Conservation (phyloP, 2,329 filamentous ascomycete genomes). For the Endothia cerciana region DNA sequence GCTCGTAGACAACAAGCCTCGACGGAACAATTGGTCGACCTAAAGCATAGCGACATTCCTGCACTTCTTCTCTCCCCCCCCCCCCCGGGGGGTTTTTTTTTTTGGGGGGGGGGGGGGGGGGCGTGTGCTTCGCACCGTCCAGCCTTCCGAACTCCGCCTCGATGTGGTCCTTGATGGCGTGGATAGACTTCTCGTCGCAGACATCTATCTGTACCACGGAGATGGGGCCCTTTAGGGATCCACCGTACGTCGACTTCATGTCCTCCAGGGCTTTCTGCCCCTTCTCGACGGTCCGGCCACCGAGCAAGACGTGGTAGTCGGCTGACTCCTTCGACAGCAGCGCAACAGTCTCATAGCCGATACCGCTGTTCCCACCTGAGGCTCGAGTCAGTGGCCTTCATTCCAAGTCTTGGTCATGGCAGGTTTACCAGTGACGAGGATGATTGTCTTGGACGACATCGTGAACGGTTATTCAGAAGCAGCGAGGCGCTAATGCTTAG, state of each 20-base stretch:
- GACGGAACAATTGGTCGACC: too few species aligned
- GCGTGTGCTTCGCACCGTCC: conserved; percentile 45
- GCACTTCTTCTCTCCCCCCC: too few species aligned
- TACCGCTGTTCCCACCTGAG: conserved; percentile 49
- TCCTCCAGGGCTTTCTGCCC: conserved; percentile 12
- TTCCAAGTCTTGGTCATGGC: not conserved
- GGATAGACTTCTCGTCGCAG: conserved; percentile 60
- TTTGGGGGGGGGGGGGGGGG: not conserved
- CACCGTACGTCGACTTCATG: not conserved
- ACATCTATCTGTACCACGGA: conserved; percentile 56
- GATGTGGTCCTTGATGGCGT: conserved; percentile 56
- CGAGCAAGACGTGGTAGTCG: conserved; percentile 20
- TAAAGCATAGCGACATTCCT: too few species aligned
- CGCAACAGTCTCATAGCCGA: conserved; percentile 47
- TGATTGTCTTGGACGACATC: not conserved
- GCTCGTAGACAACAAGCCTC: too few species aligned
- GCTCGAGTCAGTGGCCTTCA: not conserved
- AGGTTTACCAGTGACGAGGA: conserved; percentile 1
- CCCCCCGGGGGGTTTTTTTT: too few species aligned
- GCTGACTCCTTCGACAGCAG: conserved; percentile 11
- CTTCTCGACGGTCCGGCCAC: conserved; percentile 16
- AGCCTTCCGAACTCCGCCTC: conserved; percentile 51
- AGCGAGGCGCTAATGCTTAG: not conserved
- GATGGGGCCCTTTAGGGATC: conserved; percentile 8
- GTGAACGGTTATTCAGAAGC: not conserved